Evolutionary conservation across 2,329 filamentous ascomycete species (phyloP), one percentile per base, ranked within the genome.

Genomic region (Zymoseptoria ardabiliae): DNA sequence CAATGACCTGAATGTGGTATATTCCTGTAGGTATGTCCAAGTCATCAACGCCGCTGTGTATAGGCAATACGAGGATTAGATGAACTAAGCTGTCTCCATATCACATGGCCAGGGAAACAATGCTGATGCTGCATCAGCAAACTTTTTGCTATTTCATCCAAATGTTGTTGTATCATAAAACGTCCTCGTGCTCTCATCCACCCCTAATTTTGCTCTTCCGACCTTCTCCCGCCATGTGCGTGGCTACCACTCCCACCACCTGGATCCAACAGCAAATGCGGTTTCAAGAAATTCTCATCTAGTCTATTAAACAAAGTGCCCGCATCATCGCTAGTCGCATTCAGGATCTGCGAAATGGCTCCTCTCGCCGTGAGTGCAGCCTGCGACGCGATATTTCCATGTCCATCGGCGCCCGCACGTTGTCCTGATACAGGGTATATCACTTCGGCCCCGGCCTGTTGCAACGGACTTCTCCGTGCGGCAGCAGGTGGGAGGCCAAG

Each of bases 231-330:
- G 20, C 58, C 55, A 57, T 57, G 45, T 10, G 48, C 55, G 17
- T 45, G 35, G 30, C 30, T 23, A 23, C 55, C 25, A 41, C 28
- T 45, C 13, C 57, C 51, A 25, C 55, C 28, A 19, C 62, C 54
- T 0, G 75, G 88, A 75, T 97, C 92, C 20, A 97, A 81, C 65
- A 97, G 75, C 58, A 97, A 76, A 71, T 87, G 90, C 19, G 93
- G 93, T 79, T 97, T 97, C 75, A 97, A 92, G 73, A 91, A 97
- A 61, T 92, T 91, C 74, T 99, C 94, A 73, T 99, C 94, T 61
- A 99, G 78, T 75, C 96, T 92, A 66, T 86, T 87, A 74, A 99
- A 96, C 76, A 95, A 85, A 52, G 89, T 91, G 9, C 90, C 89
- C 51, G 95, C 91, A 72, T 99, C 94, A 55, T 96, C 91, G 0